These are phyloP conservation scores for Carex littledalei DNA, from an alignment of 176 grass and related monocot species.

Conservation along the genomic window DNA sequence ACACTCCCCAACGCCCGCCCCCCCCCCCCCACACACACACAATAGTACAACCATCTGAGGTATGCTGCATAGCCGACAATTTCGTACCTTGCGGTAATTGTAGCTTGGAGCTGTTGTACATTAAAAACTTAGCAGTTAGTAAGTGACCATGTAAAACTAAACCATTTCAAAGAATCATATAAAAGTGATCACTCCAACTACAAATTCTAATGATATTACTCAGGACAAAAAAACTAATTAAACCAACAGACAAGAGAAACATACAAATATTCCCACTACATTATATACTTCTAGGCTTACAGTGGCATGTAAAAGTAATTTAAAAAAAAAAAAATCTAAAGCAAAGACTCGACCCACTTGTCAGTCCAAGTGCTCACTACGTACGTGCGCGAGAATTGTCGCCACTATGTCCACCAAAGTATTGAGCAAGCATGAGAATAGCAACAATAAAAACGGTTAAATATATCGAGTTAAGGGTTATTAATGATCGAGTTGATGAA, in stretches of 20 bases:
- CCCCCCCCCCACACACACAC: too few relatives aligned
- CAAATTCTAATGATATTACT: background rate
- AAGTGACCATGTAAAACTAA: too few relatives aligned
- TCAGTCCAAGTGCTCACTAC: constrained; percentile 23
- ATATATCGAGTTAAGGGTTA: constrained; percentile 67
- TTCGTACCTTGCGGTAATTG: too few relatives aligned
- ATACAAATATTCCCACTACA: background rate
- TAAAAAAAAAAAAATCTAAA: background rate
- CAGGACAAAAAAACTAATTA: background rate
- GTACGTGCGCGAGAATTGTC: constrained; percentile 32
- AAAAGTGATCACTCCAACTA: background rate
- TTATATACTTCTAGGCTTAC: background rate
- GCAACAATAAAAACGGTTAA: constrained; percentile 63
- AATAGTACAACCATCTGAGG: too few relatives aligned
- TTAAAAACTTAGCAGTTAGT: too few relatives aligned
- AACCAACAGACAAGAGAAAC: background rate
- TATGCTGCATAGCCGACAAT: too few relatives aligned
- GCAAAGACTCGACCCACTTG: background rate
- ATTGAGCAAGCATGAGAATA: constrained; percentile 50
- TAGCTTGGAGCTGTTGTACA: too few relatives aligned
- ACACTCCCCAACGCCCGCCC: too few relatives aligned
- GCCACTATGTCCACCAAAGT: constrained; percentile 52
- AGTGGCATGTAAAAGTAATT: background rate
- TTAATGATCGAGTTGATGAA: constrained; percentile 53
- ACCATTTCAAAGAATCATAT: background rate